Evolutionary conservation across 805 yeast species (phyloP), one percentile per base, ranked within the genome.

Genomic region (Pichia sporocuriosa): DNA sequence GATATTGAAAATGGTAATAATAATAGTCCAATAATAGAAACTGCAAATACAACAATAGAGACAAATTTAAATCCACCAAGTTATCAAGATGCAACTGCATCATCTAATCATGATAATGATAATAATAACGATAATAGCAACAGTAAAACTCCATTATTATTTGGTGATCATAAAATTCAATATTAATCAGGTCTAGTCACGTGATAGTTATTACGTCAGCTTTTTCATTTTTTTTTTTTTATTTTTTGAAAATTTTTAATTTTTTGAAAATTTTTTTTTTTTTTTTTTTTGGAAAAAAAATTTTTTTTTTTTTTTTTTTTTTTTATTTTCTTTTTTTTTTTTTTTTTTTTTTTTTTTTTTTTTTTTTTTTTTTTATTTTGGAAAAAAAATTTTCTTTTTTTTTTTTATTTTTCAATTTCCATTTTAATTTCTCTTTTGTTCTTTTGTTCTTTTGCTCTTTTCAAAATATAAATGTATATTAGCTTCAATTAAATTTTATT

Each of bases 41-140:
- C 29, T 12, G 29, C 29, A 26, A 13, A 8, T 12, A 11, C 26
- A 24, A 8, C 26, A 32, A 46, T 32, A 59, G 60, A 4, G 60
- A 55, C 27, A 46, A 51, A 35, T 52, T 53, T 24, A 52, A 54
- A 26, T 58, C 54, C 29, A 15, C 29, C 29, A 13, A 26, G 29
- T 15, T 26, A 26, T 12, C 9, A 8, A 8, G 37, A 35, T 24
- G 21, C 31, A 16, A 32, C 40, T 35, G 9, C 42, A 15, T n/a
- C n/a, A n/a, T n/a, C n/a, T n/a, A n/a, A n/a, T n/a, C n/a, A n/a
- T n/a, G n/a, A n/a, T n/a, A n/a, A n/a, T n/a, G n/a, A n/a, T n/a
- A n/a, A n/a, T n/a, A n/a, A n/a, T n/a, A n/a, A n/a, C n/a, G n/a
- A n/a, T n/a, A n/a, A n/a, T n/a, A n/a, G n/a, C n/a, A n/a, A 34